Base-by-base conservation (phyloP, 768 basidiomycete genomes). In the Trametes villosa region DNA sequence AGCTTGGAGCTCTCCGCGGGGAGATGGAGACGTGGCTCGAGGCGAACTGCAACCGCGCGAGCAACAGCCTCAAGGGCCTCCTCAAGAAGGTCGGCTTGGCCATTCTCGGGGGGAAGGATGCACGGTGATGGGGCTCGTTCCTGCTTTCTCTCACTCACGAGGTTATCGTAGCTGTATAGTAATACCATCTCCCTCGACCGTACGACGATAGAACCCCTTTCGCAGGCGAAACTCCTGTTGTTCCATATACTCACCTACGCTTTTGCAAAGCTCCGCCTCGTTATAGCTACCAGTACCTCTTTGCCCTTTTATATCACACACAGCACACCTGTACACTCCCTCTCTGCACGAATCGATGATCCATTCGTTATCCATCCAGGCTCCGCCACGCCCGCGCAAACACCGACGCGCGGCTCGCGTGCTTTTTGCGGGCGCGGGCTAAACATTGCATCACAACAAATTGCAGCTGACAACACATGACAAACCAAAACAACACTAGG, bases 11-110 rank as follows among this genome's bases (percentile, higher is more conserved):
- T 29, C 64, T 98, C 13, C 80, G 96, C 63, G 74, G 64, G 33
- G 89, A 95, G 72, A 94, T 99, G 88, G 94, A 97, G 77, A 65
- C 63, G 17, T 98, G 94, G 94, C 71, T 99, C 59, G 83, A 88
- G 71, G 82, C 79, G 18, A 95, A 96, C 70, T 94, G 94, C 67
- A 92, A 92, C 71, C 87, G 93, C 72, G 86, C 86, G 50, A 90
- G 87, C 67, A 87, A 86, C 64, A 89, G 87, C 17, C 75, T 94
- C 65, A 93, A 92, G 72, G 89, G 88, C 0, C 72, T 94, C 65
- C 73, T 94, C 68, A 93, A 92, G 80, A 93, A 92, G 76, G 83
- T 94, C 12, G 88, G 91, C 70, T 70, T 87, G 56, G 81, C 84
- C 3, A 63, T 75, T 2, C 74, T 81, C 9, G 67, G 73, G 12